Conservation (phyloP, 305 asterid species). For the Coffea humblotiana region DNA sequence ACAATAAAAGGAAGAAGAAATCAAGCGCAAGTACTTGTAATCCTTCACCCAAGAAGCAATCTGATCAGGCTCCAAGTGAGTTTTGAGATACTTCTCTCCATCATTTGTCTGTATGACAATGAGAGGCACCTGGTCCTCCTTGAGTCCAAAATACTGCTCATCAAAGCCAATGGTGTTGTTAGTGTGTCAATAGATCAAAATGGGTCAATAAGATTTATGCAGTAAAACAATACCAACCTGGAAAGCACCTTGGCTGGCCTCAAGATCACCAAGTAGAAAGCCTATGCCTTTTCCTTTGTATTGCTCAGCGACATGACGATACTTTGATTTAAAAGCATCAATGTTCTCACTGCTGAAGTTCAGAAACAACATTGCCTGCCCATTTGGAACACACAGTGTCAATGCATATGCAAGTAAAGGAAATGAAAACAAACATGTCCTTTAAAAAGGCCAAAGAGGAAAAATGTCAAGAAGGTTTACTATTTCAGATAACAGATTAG, state of each 20-base stretch:
- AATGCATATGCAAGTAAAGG: constrained; percentile 1
- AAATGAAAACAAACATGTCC: background rate
- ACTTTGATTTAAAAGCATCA: constrained; percentile 71
- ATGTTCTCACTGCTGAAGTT: constrained; percentile 55
- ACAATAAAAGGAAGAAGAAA: constrained; percentile 12
- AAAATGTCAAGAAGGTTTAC: too few species aligned
- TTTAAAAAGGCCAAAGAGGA: background rate
- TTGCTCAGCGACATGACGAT: constrained; percentile 65
- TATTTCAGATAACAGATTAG: background rate
- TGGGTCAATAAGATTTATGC: constrained; percentile 12
- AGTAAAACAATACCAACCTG: constrained; percentile 57
- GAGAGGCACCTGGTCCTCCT: constrained; percentile 82
- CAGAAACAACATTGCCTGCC: constrained; percentile 83
- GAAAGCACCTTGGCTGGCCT: constrained; percentile 87
- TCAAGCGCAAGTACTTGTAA: constrained; percentile 41
- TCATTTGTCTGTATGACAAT: constrained; percentile 66
- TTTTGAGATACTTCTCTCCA: constrained; percentile 68
- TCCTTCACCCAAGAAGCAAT: constrained; percentile 78
- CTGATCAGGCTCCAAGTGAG: constrained; percentile 77
- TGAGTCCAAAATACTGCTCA: constrained; percentile 77
- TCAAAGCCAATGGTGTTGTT: constrained; percentile 5
- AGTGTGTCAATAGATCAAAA: constrained; percentile 10
- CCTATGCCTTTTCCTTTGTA: constrained; percentile 63
- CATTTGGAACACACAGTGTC: background rate
- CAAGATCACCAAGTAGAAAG: constrained; percentile 82